These are phyloP conservation scores for Epicoccum sorghinum DNA, from an alignment of 2,329 filamentous ascomycete species.

Conservation along the genomic window DNA sequence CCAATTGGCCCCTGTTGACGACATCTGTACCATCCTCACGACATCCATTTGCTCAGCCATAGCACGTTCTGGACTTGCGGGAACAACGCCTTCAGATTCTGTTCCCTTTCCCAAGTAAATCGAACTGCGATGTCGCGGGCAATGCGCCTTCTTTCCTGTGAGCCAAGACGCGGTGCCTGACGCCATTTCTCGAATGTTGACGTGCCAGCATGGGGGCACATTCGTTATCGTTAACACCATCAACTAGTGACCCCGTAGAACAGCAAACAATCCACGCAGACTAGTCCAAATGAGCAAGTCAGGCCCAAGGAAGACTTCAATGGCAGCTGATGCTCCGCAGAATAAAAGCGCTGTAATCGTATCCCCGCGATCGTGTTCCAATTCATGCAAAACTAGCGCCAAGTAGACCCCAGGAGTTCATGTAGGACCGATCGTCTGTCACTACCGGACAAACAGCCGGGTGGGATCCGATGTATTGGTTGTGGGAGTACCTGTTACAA, in stretches of 20 bases:
- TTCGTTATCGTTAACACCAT: conserved; percentile 11
- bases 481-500: neutral
- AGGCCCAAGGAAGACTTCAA: too few species aligned
- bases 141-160: neutral
- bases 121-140: neutral
- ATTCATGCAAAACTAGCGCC: too few species aligned
- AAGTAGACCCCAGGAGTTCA: too few species aligned
- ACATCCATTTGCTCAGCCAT: conserved; percentile 1
- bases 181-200: conserved; percentile 24
- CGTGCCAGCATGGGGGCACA: conserved; percentile 22
- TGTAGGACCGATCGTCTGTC: too few species aligned
- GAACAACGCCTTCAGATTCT: neutral
- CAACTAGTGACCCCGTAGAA: neutral
- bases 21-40: conserved; percentile 11
- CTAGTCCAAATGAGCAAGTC: neutral
- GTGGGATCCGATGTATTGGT: neutral
- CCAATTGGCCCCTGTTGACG: conserved; percentile 12
- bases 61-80: neutral
- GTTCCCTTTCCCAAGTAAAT: neutral
- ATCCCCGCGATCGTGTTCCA: too few species aligned
- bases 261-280: neutral
- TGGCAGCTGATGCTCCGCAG: neutral
- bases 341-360: neutral
- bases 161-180: conserved; percentile 24
- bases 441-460: too few species aligned